These are phyloP conservation scores for Talaromyces ruber DNA, from an alignment of 495 filamentous ascomycete species.

Conservation along the genomic window DNA sequence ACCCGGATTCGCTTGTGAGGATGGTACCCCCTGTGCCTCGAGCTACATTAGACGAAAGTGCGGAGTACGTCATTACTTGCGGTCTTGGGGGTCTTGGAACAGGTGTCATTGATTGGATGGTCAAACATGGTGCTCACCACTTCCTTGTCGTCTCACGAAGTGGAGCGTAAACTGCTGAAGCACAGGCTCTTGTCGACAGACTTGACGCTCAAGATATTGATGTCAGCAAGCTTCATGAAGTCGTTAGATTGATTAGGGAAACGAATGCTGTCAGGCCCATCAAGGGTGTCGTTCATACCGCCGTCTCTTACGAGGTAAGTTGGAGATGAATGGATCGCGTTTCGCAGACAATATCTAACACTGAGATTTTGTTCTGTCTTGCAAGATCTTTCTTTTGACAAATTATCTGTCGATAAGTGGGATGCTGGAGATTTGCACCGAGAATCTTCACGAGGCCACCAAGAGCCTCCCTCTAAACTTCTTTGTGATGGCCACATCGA, in stretches of 20 bases:
- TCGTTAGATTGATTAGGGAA: neutral
- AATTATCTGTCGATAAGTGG: conserved; percentile 10
- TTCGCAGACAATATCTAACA: too few relatives aligned
- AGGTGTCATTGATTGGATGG: conserved; percentile 23
- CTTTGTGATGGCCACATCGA: neutral
- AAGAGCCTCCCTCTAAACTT: neutral
- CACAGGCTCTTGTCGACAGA: neutral
- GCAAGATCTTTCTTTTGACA: conserved; percentile 14
- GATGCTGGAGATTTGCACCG: neutral
- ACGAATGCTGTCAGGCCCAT: conserved; percentile 5
- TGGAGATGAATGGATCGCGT: too few relatives aligned
- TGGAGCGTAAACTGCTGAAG: neutral
- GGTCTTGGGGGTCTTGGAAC: conserved; percentile 28
- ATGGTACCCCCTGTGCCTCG: neutral
- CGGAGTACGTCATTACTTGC: conserved; percentile 23
- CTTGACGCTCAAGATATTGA: neutral
- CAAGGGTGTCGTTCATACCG: conserved; percentile 16
- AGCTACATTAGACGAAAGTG: conserved; percentile 8
- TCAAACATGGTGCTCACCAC: conserved; percentile 23
- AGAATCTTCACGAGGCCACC: conserved; percentile 8
- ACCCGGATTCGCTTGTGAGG: neutral
- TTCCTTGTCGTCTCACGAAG: conserved; percentile 6
- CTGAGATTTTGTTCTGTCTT: too few relatives aligned
- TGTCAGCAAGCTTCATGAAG: neutral
- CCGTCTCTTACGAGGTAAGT: conserved; percentile 12